phyloP scores from a whole-genome alignment of 176 grass and related monocot genomes.

The Bromus sterilis region DNA sequence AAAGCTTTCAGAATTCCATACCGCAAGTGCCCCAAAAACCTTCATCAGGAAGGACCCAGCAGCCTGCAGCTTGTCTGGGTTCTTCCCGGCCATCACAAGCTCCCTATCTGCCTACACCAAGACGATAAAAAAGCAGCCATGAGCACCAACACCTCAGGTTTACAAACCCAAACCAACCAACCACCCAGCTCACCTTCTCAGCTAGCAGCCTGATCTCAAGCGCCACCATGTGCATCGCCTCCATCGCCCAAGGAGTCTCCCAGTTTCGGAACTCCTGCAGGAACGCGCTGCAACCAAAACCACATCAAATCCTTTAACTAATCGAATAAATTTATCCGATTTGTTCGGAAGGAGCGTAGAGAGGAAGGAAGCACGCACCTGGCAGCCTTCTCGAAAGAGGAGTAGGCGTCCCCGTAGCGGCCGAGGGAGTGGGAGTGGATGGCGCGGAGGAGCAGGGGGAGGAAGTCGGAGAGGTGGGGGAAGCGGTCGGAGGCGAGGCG shows the following conservation, averaged over 20 bases:
- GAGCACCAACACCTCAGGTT: background rate
- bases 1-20: slow-evolving; percentile 31
- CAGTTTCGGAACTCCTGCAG: slow-evolving; percentile 96
- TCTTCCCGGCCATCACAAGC: slow-evolving; percentile 64
- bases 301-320: background rate
- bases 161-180: background rate
- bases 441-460: slow-evolving; percentile 58
- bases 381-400: slow-evolving; percentile 76
- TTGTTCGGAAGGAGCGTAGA: background rate
- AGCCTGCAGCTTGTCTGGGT: slow-evolving; percentile 79
- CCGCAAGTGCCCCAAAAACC: slow-evolving; percentile 73
- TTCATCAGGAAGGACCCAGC: slow-evolving; percentile 93
- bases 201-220: slow-evolving; percentile 92
- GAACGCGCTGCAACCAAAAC: slow-evolving; percentile 61
- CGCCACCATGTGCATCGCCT: slow-evolving; percentile 65
- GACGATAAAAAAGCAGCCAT: slow-evolving; percentile 12
- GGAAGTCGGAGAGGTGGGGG: slow-evolving; percentile 58
- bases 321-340: background rate
- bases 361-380: slow-evolving; percentile 29
- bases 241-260: slow-evolving; percentile 92
- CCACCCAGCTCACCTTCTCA: slow-evolving; percentile 54
- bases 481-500: slow-evolving; percentile 47
- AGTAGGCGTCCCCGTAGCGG: slow-evolving; percentile 74
- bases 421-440: slow-evolving; percentile 59
- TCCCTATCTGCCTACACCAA: slow-evolving; percentile 76